phyloP scores from a whole-genome alignment of 2,329 filamentous ascomycete species.

The Fusarium globosum region DNA sequence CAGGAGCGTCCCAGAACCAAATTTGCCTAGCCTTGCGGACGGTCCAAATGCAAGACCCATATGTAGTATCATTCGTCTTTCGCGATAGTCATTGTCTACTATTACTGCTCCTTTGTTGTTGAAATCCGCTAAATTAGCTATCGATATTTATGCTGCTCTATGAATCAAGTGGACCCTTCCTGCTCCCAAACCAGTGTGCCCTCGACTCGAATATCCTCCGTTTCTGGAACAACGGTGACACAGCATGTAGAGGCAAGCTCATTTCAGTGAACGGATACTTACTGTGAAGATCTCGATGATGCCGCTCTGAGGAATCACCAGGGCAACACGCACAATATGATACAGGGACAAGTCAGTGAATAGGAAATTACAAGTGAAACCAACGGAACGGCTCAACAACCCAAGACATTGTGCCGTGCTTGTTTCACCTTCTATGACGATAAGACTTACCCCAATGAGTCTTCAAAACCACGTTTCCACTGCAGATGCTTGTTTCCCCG shows the following conservation, averaged over 20 bases:
- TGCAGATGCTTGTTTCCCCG: slow-evolving; percentile 9
- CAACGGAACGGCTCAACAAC: background rate
- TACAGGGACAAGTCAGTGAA: slow-evolving; percentile 1
- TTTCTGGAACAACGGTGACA: background rate
- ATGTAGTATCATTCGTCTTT: background rate
- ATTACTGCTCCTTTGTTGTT: too few species aligned
- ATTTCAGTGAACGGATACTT: background rate
- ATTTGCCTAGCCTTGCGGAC: slow-evolving; percentile 28
- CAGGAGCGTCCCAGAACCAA: slow-evolving; percentile 46
- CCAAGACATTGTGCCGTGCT: slow-evolving; percentile 3
- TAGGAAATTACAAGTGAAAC: slow-evolving; percentile 17
- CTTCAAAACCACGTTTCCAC: background rate
- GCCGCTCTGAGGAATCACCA: slow-evolving; percentile 1
- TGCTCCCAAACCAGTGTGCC: background rate
- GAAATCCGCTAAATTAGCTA: background rate
- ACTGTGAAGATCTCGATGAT: background rate
- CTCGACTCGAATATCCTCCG: background rate
- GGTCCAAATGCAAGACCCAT: accelerated
- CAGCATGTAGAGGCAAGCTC: background rate
- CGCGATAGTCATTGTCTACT: background rate
- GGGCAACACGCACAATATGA: background rate
- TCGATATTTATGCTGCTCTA: background rate
- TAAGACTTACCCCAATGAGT: background rate
- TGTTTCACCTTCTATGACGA: slow-evolving; percentile 22
- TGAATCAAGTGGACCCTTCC: background rate